Evolutionary conservation across 345 rosid species (phyloP), one percentile per base, ranked within the genome.

Genomic region (Pugionium dolabratum): DNA sequence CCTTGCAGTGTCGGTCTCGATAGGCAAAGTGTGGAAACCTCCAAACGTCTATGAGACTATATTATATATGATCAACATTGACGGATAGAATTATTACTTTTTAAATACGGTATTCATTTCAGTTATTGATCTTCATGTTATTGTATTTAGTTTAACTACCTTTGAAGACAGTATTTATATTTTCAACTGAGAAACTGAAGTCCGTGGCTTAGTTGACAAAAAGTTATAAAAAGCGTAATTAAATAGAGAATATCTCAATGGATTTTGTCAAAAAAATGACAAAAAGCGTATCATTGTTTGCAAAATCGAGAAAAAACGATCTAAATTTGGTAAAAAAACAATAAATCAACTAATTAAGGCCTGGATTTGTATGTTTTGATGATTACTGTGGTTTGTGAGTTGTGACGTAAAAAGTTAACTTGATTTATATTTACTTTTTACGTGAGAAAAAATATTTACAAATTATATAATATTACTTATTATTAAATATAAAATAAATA

Each of bases 1-100:
- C 36, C 11, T 37, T 7, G 30, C 10, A 61, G 64, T 67, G 77
- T 64, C 77, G 54, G 77, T 74, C 73, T 67, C 18, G 18, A 9
- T 59, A 67, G 64, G 73, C 64, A 54, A 62, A 40, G 51, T 60
- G 46, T 5, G 5, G 2, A 2, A 30, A 18, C 1, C 41, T 40
- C 29, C 51, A 55, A 40, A 37, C 60, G 2, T 45, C 29, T 72
- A 42, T 34, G 18, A 18, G 18, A 18, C 18, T 18, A 18, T 18
- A 18, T 18, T 18, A 18, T 18, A 18, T 18, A 18, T 18, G 37
- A 50, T 50, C 59, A 43, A 39, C 44, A 52, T 31, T 47, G 42
- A 62, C 49, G 9, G 39, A 40, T 43, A 52, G 0, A 25, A 7
- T 26, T 63, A 31, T 46, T n/a, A 9, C 1, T 41, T 42, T 18